Evolutionary conservation across 2,329 filamentous ascomycete species (phyloP).

Genomic region (Clonostachys chloroleuca): DNA sequence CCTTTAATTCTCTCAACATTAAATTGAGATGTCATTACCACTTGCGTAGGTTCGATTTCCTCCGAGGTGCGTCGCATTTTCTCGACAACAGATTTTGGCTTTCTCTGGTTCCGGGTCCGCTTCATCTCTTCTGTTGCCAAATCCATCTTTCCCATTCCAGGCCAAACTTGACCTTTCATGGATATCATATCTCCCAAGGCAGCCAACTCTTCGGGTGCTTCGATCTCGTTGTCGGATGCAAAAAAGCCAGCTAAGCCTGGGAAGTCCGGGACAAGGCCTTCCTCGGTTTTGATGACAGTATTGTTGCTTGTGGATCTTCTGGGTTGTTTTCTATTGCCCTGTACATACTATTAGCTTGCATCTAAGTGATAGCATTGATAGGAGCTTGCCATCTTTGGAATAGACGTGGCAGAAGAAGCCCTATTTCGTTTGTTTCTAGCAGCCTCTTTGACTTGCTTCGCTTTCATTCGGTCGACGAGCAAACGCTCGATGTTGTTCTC

Average conservation of each 20-base stretch:
- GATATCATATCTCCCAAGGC: constrained; percentile 21
- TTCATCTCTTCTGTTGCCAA: constrained; percentile 70
- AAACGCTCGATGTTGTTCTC: constrained; percentile 66
- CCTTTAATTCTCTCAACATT: constrained; percentile 47
- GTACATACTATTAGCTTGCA: too few species aligned
- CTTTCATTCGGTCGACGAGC: constrained; percentile 71
- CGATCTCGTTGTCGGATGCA: constrained; percentile 17
- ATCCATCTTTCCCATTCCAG: constrained; percentile 80
- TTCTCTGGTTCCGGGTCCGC: constrained; percentile 73
- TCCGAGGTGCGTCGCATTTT: constrained; percentile 62
- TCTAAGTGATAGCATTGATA: too few species aligned
- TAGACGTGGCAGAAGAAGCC: constrained; percentile 8
- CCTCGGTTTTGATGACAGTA: constrained; percentile 18
- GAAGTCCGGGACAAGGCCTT: constrained; percentile 15
- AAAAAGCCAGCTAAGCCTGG: constrained; percentile 19
- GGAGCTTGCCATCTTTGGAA: constrained; percentile 11
- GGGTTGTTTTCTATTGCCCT: constrained; percentile 11
- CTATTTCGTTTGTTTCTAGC: constrained; percentile 43
- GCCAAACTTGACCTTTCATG: constrained; percentile 70
- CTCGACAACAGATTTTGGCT: constrained; percentile 65
- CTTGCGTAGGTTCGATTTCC: constrained; percentile 58
- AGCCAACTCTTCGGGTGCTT: constrained; percentile 17
- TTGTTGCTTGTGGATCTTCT: constrained; percentile 13
- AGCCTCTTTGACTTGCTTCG: constrained; percentile 66
- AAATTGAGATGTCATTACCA: constrained; percentile 53